These are phyloP conservation scores for Hypomyces perniciosus DNA, from an alignment of 2,329 filamentous ascomycete genomes.

Conservation along the genomic window DNA sequence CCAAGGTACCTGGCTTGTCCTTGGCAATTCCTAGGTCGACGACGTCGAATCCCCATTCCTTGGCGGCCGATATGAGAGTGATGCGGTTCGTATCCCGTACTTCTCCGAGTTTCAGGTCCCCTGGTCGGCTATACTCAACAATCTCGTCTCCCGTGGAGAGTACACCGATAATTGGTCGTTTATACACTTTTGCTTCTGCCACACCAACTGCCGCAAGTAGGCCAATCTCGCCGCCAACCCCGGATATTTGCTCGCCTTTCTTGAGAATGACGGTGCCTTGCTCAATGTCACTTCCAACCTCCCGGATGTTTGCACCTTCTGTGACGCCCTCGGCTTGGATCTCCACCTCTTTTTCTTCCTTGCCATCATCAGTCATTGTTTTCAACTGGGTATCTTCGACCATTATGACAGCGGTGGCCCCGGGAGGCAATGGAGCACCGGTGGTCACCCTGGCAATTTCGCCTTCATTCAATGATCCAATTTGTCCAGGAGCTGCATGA, in stretches of 20 bases:
- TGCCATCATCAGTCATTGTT: slow-evolving; percentile 68
- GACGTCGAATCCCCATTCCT: slow-evolving; percentile 68
- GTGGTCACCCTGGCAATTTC: slow-evolving; percentile 89
- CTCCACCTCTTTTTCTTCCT: slow-evolving; percentile 82
- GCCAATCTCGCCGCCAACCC: slow-evolving; percentile 85
- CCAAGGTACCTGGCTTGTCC: slow-evolving; percentile 67
- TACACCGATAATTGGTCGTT: slow-evolving; percentile 73
- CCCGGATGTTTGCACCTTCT: slow-evolving; percentile 80
- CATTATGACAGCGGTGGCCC: slow-evolving; percentile 83
- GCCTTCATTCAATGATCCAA: slow-evolving; percentile 59
- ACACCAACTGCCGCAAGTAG: slow-evolving; percentile 81
- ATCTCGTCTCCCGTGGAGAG: slow-evolving; percentile 95
- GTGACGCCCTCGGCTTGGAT: slow-evolving; percentile 73
- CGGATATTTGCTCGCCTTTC: slow-evolving; percentile 76
- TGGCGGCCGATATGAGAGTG: slow-evolving; percentile 72
- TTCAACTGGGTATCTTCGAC: slow-evolving; percentile 86
- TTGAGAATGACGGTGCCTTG: slow-evolving; percentile 63
- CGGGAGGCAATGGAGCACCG: slow-evolving; percentile 80
- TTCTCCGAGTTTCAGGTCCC: slow-evolving; percentile 65
- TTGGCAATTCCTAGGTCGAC: slow-evolving; percentile 81
- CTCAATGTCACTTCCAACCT: slow-evolving; percentile 81
- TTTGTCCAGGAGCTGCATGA: slow-evolving; percentile 71
- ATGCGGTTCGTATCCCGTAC: slow-evolving; percentile 92
- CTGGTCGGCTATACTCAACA: slow-evolving; percentile 62
- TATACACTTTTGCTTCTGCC: slow-evolving; percentile 63